Conservation (phyloP, 1,284 basidiomycete species). For the Trichosporon sp. region DNA sequence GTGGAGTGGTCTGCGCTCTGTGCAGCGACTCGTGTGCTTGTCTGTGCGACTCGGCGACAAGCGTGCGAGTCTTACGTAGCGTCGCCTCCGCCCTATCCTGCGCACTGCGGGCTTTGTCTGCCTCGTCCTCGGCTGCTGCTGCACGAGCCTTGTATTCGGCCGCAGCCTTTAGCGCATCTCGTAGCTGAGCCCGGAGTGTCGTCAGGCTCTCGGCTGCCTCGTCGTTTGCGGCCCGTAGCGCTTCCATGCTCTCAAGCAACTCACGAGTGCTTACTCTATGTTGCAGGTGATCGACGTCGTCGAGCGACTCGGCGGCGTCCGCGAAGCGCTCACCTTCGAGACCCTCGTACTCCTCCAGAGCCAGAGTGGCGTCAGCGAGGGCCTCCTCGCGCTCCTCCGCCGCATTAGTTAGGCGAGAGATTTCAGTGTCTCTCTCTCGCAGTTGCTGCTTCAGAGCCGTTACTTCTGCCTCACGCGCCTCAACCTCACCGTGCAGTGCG, state of each 20-base stretch:
- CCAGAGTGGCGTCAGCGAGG: background rate
- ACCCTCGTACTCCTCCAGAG: background rate
- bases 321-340: background rate
- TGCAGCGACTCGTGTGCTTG: background rate
- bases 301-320: background rate
- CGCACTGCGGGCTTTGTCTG: background rate
- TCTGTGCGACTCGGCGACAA: background rate
- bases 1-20: background rate
- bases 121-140: background rate
- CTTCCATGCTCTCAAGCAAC: slow-evolving; percentile 1
- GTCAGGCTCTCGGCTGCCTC: background rate
- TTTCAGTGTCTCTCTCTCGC: background rate
- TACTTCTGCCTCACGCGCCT: background rate
- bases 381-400: background rate
- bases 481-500: background rate
- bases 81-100: background rate
- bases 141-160: background rate
- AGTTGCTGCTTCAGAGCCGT: background rate
- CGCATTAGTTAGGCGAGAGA: background rate
- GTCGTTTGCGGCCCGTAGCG: background rate
- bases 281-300: background rate
- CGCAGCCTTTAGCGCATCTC: background rate
- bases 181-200: background rate
- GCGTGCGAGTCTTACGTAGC: background rate
- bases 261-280: background rate